phyloP scores from a whole-genome alignment of 352 stramenopile species.

The Phytophthora melonis region DNA sequence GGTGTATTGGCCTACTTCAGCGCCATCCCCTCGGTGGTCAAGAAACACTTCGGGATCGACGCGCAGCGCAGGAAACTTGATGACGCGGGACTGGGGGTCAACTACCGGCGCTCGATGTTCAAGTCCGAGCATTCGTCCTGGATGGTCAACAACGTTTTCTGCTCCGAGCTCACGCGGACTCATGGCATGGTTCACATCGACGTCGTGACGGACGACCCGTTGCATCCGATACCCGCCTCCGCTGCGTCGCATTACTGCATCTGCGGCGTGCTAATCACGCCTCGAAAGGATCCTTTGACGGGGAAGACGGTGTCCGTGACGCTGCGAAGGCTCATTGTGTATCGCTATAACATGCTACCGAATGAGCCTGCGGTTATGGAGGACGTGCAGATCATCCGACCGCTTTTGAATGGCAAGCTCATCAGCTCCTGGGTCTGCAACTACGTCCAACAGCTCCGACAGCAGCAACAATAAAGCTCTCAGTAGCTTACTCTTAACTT shows the following conservation, averaged over 20 bases:
- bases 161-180: constrained; percentile 33
- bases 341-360: constrained; percentile 47
- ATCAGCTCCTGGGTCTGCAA: not conserved
- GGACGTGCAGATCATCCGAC: not conserved
- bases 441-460: not conserved
- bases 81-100: constrained; percentile 20
- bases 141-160: constrained; percentile 44
- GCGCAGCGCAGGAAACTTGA: constrained; percentile 36
- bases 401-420: not conserved
- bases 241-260: constrained; percentile 39
- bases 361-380: constrained; percentile 21
- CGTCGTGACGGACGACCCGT: constrained; percentile 39
- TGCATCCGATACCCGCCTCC: constrained; percentile 26
- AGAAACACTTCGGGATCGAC: constrained; percentile 45
- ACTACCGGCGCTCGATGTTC: constrained; percentile 48
- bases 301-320: constrained; percentile 30
- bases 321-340: constrained; percentile 42
- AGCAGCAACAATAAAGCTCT: not conserved
- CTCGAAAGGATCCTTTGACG: constrained; percentile 30
- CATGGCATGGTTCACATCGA: constrained; percentile 51
- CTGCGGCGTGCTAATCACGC: constrained; percentile 39
- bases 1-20: constrained; percentile 44
- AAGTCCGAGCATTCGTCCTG: constrained; percentile 21
- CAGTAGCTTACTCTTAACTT: not conserved
- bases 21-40: constrained; percentile 42